A percentile compares a stretch with the other conserved stretches of the same genome.
phyloP scores from a whole-genome alignment of 2,329 filamentous ascomycete species.

The Metarhizium sp. region DNA sequence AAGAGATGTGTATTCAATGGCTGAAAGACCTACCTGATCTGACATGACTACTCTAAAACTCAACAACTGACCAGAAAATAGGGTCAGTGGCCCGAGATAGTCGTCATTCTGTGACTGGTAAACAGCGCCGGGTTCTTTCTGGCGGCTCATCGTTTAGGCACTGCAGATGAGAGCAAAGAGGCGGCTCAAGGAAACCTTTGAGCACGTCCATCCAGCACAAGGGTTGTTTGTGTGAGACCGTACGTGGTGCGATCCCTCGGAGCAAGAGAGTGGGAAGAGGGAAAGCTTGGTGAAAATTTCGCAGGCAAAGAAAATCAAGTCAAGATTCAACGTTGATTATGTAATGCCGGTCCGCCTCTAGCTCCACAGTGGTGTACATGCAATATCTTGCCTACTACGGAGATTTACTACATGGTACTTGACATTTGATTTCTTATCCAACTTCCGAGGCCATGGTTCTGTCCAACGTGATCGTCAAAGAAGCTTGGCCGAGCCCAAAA shows the following conservation, averaged over 20 bases:
- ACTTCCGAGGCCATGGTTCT: too few species aligned
- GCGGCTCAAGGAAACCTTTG: not conserved
- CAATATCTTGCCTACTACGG: too few species aligned
- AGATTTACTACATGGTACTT: not conserved
- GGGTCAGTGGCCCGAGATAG: not conserved
- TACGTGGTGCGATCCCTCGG: too few species aligned
- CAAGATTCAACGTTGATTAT: too few species aligned
- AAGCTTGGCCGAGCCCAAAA: too few species aligned
- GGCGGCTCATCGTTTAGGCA: not conserved
- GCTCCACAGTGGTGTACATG: not conserved
- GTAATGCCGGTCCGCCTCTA: not conserved
- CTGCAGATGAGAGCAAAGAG: not conserved
- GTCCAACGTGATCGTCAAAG: too few species aligned
- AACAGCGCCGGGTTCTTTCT: not conserved
- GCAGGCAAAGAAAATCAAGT: too few species aligned
- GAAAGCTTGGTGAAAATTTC: not conserved
- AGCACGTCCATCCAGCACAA: not conserved
- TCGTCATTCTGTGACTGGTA: not conserved
- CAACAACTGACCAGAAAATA: not conserved
- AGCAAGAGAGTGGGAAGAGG: too few species aligned
- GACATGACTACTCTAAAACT: not conserved
- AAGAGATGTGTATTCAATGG: not conserved
- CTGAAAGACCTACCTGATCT: not conserved
- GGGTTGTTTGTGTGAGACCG: too few species aligned
- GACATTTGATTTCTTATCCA: too few species aligned